Base-by-base conservation (phyloP, 1,139 yeast genomes). In the Groenewaldozyma auringiensis region DNA sequence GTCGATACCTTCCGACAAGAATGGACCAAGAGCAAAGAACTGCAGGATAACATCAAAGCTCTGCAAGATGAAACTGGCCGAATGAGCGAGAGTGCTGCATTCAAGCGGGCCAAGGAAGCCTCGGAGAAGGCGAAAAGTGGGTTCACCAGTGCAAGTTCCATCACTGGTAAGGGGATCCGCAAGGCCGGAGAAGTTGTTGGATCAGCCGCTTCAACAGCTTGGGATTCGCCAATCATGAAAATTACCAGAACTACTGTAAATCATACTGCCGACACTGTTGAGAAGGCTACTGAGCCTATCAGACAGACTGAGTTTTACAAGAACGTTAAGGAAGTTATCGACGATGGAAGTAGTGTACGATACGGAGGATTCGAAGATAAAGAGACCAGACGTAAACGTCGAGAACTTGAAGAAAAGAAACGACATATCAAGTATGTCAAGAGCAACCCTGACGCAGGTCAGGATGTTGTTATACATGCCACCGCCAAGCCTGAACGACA, bases 171-270 rank as follows among this genome's bases (percentile, higher is more conserved):
- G 62, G 85, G 88, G 40, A 78, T 88, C 48, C 78, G 79, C 57
- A 85, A 85, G 67, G 92, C 97, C 2, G 96, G 97, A n/a, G 87
- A 84, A 59, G 94, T 82, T 32, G 87, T 92, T 27, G 98, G 96
- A 46, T 82, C 77, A 47, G 94, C 81, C 40, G 98, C 96, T 2
- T 74, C 77, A 40, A 82, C 82, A 52, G 96, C 97, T 0, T 94
- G 99, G 99, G 96, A 94, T 51, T 87, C 96, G 1, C 88, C 92
- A 31, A 85, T 92, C 41, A 92, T 95, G 53, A 81, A 83, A 65
- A 84, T 82, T 43, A 92, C 95, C 16, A 78, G 98, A 62, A 74
- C 79, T 37, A 87, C 88, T 0, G 94, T 88, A 13, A 76, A 75
- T 52, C 76, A 77, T 46, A 80, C 96, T 9, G 96, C 94, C 1